These are phyloP conservation scores for Phytopythium oedochilum DNA, from an alignment of 352 stramenopile genomes.

Conservation along the genomic window DNA sequence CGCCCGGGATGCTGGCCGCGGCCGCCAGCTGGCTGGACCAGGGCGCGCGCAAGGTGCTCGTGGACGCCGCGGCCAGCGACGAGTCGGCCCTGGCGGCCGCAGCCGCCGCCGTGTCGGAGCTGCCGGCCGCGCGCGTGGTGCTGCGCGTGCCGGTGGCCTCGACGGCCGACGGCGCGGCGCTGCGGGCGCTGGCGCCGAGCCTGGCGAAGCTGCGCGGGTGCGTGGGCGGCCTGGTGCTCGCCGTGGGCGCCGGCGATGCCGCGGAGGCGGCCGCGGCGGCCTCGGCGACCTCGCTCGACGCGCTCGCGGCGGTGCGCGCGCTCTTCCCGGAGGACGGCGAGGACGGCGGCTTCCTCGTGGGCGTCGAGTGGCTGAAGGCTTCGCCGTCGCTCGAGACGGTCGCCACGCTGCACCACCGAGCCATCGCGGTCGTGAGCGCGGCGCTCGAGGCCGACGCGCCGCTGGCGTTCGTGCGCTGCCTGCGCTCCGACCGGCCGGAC, in stretches of 20 bases:
- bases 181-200: constrained; percentile 32
- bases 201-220: constrained; percentile 26
- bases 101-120: constrained; percentile 51
- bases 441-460: constrained; percentile 29
- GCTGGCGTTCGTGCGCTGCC: constrained; percentile 64
- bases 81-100: constrained; percentile 46
- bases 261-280: constrained; percentile 15
- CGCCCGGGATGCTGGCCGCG: constrained; percentile 42
- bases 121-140: constrained; percentile 57
- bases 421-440: constrained; percentile 50
- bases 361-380: constrained; percentile 30
- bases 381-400: constrained; percentile 10
- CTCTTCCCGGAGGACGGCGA: constrained; percentile 31
- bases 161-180: constrained; percentile 9
- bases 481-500: constrained; percentile 88
- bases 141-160: constrained; percentile 41
- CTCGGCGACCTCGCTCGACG: constrained; percentile 8
- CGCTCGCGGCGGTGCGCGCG: constrained; percentile 25
- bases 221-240: constrained; percentile 42
- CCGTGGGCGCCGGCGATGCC: constrained; percentile 18
- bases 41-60: constrained; percentile 45
- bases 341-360: constrained; percentile 50
- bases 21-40: constrained; percentile 67
- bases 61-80: constrained; percentile 37
- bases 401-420: constrained; percentile 50